Base-by-base conservation (phyloP, 306 rosid genomes). In the Benincasa hispida region DNA sequence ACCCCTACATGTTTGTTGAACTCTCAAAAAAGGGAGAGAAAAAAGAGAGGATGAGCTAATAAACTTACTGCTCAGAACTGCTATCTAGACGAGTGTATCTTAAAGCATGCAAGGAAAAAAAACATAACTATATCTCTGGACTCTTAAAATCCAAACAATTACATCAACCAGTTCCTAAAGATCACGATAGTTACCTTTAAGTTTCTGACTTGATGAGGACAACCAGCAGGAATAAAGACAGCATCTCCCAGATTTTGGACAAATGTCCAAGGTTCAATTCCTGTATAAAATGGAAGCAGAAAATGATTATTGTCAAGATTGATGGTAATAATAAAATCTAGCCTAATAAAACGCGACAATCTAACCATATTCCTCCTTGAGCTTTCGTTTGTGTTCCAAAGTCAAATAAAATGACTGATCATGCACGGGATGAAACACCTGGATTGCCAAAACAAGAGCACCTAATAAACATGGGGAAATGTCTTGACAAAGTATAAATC, bases 391-490 rank as follows among this genome's bases (percentile, higher is more conserved):
- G 77, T 91, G 96, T 62, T 61, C 79, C 84, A 82, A 83, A 75
- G 85, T 90, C 69, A 88, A 81, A 85, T 82, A 90, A 50, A 90
- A 62, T 54, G 88, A 85, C 82, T 90, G 96, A 77, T 90, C 96
- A 41, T 91, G 93, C 65, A 91, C 87, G 34, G 93, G 89, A 76
- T 91, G 91, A 80, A 87, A 79, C 47, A 88, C 91, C 90, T 91
- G 86, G 34, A 70, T 70, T 6, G 47, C 57, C 56, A 70, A 25
- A 68, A 22, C 53, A 45, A 70, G 35, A 25, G 22, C 24, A 42
- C 57, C 37, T 45, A 47, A 14, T 70, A 47, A 67, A 42, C 24
- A 68, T 42, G 74, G 24, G 32, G 21, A 67, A 6, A 68, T 68
- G 35, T 12, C 73, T 66, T 42, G 54, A 67, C 1, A 17, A 68